These are phyloP conservation scores for Noccaea caerulescens DNA, from an alignment of 345 rosid species.

Conservation along the genomic window DNA sequence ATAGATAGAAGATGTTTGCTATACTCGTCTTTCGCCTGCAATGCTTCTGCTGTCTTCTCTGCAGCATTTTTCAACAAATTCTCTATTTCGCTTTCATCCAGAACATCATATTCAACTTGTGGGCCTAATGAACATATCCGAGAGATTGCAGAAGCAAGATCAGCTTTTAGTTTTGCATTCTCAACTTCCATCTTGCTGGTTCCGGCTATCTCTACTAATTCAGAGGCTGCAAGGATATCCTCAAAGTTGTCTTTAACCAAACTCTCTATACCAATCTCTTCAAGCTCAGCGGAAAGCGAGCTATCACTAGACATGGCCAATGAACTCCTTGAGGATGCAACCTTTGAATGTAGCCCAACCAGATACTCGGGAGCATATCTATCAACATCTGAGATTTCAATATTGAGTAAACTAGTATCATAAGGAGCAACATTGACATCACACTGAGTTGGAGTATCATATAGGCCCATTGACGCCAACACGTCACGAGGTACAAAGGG, in stretches of 20 bases:
- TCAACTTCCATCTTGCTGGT: slow-evolving; percentile 96
- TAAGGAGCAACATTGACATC: slow-evolving; percentile 90
- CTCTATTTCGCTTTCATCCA: slow-evolving; percentile 69
- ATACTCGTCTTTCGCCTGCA: slow-evolving; percentile 82
- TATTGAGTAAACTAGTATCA: slow-evolving; percentile 74
- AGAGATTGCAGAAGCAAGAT: slow-evolving; percentile 93
- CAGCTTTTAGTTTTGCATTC: slow-evolving; percentile 96
- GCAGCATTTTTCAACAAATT: slow-evolving; percentile 66
- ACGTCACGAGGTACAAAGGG: slow-evolving; percentile 74
- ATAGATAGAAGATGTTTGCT: slow-evolving; percentile 70
- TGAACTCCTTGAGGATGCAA: slow-evolving; percentile 59
- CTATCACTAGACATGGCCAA: slow-evolving; percentile 66
- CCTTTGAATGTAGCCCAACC: slow-evolving; percentile 60
- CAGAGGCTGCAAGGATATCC: slow-evolving; percentile 68
- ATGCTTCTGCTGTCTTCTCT: slow-evolving; percentile 84
- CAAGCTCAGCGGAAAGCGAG: slow-evolving; percentile 60
- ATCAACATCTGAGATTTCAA: slow-evolving; percentile 77
- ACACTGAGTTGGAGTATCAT: slow-evolving; percentile 87
- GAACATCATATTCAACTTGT: slow-evolving; percentile 65
- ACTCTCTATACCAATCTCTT: slow-evolving; percentile 52
- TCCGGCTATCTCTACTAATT: slow-evolving; percentile 84
- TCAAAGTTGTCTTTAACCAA: slow-evolving; percentile 53
- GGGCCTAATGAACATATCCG: slow-evolving; percentile 66
- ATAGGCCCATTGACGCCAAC: slow-evolving; percentile 83
- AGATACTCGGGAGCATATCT: slow-evolving; percentile 87